phyloP scores from a whole-genome alignment of 2,329 filamentous ascomycete genomes.

The Aspergillus latus region DNA sequence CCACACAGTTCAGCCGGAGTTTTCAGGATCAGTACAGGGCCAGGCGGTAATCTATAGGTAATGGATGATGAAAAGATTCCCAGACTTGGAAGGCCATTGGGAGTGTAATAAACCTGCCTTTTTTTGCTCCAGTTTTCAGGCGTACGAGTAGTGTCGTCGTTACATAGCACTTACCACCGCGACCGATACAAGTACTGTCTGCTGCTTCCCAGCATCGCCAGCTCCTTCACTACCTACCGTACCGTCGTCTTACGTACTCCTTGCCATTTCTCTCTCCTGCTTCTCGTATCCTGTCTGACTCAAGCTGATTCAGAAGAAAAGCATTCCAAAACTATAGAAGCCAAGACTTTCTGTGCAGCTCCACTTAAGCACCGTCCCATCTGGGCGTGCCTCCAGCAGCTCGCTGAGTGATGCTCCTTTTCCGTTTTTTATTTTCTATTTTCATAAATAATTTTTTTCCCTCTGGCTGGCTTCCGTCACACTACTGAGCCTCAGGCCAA shows the following conservation, averaged over 20 bases:
- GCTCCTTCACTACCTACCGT: neutral
- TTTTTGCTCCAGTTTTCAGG: neutral
- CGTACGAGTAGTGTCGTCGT: conserved; percentile 1
- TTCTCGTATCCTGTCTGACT: neutral
- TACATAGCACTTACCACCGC: neutral
- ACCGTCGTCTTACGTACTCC: neutral
- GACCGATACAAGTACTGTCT: conserved; percentile 5
- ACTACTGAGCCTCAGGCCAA: conserved; percentile 27
- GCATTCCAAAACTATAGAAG: conserved; percentile 14
- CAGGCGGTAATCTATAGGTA: conserved; percentile 7
- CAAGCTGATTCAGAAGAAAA: neutral
- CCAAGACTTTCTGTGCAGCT: conserved; percentile 22
- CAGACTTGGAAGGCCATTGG: neutral
- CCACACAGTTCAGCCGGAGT: conserved; percentile 3
- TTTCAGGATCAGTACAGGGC: neutral
- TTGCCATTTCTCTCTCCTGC: neutral
- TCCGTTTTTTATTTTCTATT: conserved; percentile 7
- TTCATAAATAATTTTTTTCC: conserved; percentile 8
- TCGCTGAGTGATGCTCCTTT: conserved; percentile 8
- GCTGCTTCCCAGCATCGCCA: neutral
- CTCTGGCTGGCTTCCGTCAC: conserved; percentile 23
- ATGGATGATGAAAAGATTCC: conserved; percentile 10
- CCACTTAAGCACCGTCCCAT: conserved; percentile 23
- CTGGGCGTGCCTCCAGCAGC: conserved; percentile 22
- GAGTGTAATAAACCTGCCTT: conserved; percentile 1